Percentiles rank a stretch among this genome's conserved stretches.
These are phyloP conservation scores for Colletotrichum somersetense DNA, from an alignment of 2,329 filamentous ascomycete species.

Conservation along the genomic window DNA sequence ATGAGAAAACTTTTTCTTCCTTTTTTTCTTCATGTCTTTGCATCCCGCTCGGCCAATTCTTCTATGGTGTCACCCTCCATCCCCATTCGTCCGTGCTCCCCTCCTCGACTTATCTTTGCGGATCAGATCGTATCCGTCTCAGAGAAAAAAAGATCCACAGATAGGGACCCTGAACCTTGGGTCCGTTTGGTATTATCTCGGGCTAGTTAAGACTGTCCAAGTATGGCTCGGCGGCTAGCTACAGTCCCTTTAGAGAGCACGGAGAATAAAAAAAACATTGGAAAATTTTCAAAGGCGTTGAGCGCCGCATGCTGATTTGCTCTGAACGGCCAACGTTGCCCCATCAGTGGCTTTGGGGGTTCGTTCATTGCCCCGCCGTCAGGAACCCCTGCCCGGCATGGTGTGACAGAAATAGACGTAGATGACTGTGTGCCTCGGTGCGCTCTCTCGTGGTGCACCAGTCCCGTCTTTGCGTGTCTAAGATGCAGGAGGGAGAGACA, in stretches of 20 bases:
- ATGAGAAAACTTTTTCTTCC: conserved; percentile 22
- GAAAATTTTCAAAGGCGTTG: not conserved
- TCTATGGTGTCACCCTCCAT: not conserved
- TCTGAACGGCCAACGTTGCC: conserved; percentile 9
- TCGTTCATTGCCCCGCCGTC: conserved; percentile 13
- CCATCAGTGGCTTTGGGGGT: not conserved
- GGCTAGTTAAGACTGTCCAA: conserved; percentile 25
- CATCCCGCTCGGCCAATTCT: conserved; percentile 29
- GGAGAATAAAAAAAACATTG: too few species aligned
- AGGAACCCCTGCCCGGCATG: conserved; percentile 15
- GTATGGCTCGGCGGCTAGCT: conserved; percentile 11
- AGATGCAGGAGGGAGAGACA: not conserved
- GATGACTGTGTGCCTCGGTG: not conserved
- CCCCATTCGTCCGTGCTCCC: conserved; percentile 32
- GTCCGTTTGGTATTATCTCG: conserved; percentile 31
- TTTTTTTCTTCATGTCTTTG: conserved; percentile 10
- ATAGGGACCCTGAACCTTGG: conserved; percentile 24
- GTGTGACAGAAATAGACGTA: not conserved
- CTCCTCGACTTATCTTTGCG: conserved; percentile 34
- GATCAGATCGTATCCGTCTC: conserved; percentile 37
- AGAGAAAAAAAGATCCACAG: conserved; percentile 31
- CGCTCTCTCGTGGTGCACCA: not conserved
- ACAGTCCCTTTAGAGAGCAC: conserved; percentile 2
- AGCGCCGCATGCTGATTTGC: not conserved
- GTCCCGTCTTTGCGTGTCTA: conserved; percentile 2